Evolutionary conservation across 345 rosid species (phyloP), one percentile per base, ranked within the genome.

Genomic region (Citrus glauca): DNA sequence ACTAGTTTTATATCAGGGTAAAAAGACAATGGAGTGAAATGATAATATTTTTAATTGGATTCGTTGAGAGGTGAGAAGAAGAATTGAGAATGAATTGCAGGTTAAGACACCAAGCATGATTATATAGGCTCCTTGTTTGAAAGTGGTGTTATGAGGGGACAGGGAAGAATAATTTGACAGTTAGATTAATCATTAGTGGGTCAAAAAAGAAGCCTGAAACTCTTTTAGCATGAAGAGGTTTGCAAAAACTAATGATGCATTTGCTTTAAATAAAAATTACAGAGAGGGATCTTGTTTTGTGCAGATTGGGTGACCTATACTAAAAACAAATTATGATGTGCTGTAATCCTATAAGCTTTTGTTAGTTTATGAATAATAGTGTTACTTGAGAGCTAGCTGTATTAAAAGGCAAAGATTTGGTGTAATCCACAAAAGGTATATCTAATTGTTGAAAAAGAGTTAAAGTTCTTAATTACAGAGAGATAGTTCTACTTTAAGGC

Each of bases 381-480:
- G 28, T 76, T 65, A 78, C 33, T 71, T 77, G 67, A 65, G 74
- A 22, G 81, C 78, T 70, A 74, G 78, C 77, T 83, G 84, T 65
- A 69, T 73, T 69, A 66, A 74, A 65, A 81, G 80, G 56, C 77
- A 45, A 69, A 77, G 77, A 81, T 83, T 84, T 32, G 82, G 65
- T 76, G 84, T 83, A 80, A 83, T 81, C 85, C 86, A 80, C 85
- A 65, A 65, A 69, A 63, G 56, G 48, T 69, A 14, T 57, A 10
- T 73, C 37, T 61, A n/a, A 68, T 77, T 77, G 75, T 61, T 79
- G 38, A 86, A 79, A 69, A 25, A 38, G 63, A 24, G 69, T 38
- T 37, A 79, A 71, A 69, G 24, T 56, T 16, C 22, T 73, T 42
- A 60, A 27, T n/a, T 61, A 27, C 25, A 53, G 57, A 55, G 69